Evolutionary conservation across 352 stramenopile species (phyloP).

Genomic region (Globisporangium camurandrum): DNA sequence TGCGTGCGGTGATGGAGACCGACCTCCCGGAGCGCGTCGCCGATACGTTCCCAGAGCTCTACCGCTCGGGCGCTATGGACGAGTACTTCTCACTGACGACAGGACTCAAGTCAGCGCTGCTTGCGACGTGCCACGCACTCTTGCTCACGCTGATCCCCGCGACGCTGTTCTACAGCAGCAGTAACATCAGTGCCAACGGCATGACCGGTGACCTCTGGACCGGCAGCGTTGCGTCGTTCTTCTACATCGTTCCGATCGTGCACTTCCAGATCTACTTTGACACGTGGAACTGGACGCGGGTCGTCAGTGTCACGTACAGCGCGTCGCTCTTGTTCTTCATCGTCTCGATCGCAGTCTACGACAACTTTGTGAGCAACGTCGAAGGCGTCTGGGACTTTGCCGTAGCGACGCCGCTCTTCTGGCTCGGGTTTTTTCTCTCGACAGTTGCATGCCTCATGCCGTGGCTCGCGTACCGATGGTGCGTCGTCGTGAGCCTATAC

Average conservation of each 20-base stretch:
- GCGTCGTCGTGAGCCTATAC: conserved; percentile 6
- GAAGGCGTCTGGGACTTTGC: conserved; percentile 38
- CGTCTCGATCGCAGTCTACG: conserved; percentile 40
- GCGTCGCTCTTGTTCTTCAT: conserved; percentile 49
- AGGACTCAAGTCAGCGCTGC: conserved; percentile 24
- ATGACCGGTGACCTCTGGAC: conserved; percentile 64
- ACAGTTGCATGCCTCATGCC: conserved; percentile 40
- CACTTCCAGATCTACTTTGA: conserved; percentile 83
- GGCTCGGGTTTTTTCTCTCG: conserved; percentile 48
- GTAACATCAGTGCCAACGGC: conserved; percentile 42
- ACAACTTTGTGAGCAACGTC: conserved; percentile 34
- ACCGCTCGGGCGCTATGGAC: conserved; percentile 46
- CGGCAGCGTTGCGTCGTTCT: conserved; percentile 90
- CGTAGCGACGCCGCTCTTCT: conserved; percentile 35
- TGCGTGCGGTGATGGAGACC: conserved; percentile 67
- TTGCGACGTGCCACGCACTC: conserved; percentile 54
- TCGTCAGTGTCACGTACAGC: conserved; percentile 32
- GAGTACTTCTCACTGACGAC: conserved; percentile 56
- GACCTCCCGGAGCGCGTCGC: conserved; percentile 62
- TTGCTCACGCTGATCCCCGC: conserved; percentile 55
- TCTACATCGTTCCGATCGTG: conserved; percentile 90
- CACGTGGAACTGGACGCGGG: conserved; percentile 70
- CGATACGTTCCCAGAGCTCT: conserved; percentile 65
- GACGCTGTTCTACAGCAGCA: conserved; percentile 35
- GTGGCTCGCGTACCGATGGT: conserved; percentile 65